Conservation (phyloP, 345 rosid species). For the Sonneratia alba region DNA sequence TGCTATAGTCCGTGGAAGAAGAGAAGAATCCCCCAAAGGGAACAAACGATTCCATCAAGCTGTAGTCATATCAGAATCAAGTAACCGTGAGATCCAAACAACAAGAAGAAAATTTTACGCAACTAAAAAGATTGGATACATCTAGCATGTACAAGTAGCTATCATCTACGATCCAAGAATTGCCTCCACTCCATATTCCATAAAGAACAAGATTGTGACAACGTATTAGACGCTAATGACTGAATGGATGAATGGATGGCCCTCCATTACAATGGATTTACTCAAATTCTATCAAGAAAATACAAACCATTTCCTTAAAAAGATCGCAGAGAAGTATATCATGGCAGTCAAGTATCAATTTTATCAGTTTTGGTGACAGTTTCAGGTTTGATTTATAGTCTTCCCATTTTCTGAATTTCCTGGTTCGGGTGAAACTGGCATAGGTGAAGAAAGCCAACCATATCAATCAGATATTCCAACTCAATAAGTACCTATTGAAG, state of each 20-base stretch:
- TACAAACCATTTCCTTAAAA: neutral
- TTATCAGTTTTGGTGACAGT: neutral
- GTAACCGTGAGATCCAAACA: neutral
- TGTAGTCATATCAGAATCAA: constrained; percentile 17
- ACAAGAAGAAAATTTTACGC: neutral
- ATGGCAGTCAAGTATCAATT: neutral
- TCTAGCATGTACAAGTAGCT: neutral
- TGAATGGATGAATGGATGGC: no score
- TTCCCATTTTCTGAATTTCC: neutral
- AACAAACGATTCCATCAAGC: constrained; percentile 92
- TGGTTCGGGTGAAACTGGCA: neutral
- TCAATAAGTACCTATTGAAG: no score
- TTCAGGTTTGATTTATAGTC: neutral
- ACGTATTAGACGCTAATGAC: no score
- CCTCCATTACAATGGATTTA: neutral
- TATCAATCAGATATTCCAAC: neutral
- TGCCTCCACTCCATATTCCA: neutral
- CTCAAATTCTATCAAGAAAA: neutral
- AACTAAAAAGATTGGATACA: neutral
- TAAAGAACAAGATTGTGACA: neutral
- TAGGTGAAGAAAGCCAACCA: neutral
- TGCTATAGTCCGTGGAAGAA: constrained; percentile 42
- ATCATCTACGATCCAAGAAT: neutral
- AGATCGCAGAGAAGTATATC: neutral
- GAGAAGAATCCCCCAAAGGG: constrained; percentile 89